A percentile compares a stretch with the other conserved stretches of the same genome.
These are phyloP conservation scores for Blastomyces parvus DNA, from an alignment of 2,329 filamentous ascomycete species.

Conservation along the genomic window DNA sequence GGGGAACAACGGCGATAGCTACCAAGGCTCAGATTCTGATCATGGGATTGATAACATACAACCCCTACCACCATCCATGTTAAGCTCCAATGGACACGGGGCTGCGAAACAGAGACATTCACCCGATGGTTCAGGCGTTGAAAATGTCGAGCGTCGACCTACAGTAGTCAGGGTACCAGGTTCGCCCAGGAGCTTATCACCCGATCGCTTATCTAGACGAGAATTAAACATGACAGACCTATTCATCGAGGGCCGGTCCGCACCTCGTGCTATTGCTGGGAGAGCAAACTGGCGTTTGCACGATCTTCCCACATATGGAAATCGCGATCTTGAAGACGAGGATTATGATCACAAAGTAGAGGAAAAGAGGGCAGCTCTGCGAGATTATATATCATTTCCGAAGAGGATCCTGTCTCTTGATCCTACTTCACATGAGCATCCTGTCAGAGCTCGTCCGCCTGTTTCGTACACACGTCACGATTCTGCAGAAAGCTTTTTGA, in stretches of 20 bases:
- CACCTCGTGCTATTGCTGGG: conserved; percentile 33
- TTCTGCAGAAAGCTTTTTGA: conserved; percentile 53
- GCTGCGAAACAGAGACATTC: conserved; percentile 24
- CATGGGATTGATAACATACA: conserved; percentile 31
- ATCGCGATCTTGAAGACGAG: conserved; percentile 23
- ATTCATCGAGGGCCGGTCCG: conserved; percentile 22
- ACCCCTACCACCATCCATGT: conserved; percentile 36
- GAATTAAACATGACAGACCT: conserved; percentile 18
- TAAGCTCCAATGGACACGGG: conserved; percentile 29
- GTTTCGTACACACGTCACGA: conserved; percentile 42
- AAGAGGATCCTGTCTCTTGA: conserved; percentile 44
- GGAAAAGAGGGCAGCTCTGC: conserved; percentile 35
- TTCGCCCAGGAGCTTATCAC: conserved; percentile 18
- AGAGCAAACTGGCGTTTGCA: conserved; percentile 31
- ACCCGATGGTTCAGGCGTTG: conserved; percentile 16
- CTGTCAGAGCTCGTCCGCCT: conserved; percentile 23
- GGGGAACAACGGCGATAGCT: conserved; percentile 21
- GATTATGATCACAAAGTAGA: conserved; percentile 34
- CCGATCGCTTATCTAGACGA: conserved; percentile 17
- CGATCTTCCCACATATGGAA: conserved; percentile 20
- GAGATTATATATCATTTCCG: conserved; percentile 42
- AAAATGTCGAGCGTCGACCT: conserved; percentile 20
- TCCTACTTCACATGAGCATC: conserved; percentile 24
- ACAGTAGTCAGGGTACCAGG: conserved; percentile 19
- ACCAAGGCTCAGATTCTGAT: conserved; percentile 25